These are phyloP conservation scores for Solanum commersonii DNA, from an alignment of 257 asterid species.

Conservation along the genomic window DNA sequence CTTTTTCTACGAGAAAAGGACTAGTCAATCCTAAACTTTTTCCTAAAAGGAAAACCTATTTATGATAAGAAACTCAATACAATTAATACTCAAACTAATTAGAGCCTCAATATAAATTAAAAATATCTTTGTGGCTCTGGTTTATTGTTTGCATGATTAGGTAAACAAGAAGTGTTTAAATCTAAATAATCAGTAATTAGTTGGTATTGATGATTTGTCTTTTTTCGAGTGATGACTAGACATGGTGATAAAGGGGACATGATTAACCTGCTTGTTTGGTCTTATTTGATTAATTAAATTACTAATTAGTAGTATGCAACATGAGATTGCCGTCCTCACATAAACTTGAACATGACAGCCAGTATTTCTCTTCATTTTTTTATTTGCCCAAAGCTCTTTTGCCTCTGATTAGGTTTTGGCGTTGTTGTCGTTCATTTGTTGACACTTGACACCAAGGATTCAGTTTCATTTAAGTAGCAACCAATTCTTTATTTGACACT, in stretches of 20 bases:
- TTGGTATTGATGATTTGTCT: background rate
- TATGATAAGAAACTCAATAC: too few relatives aligned
- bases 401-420: background rate
- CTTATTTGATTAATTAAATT: background rate
- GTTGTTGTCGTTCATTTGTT: background rate
- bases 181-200: background rate
- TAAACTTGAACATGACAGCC: background rate
- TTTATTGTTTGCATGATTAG: background rate
- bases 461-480: background rate
- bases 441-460: background rate
- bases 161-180: background rate
- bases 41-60: too few relatives aligned
- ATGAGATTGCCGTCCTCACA: background rate
- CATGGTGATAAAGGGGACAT: slow-evolving; percentile 1
- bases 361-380: background rate
- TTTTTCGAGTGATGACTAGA: background rate
- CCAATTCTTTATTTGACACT: background rate
- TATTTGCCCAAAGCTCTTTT: background rate
- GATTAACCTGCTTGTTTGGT: background rate
- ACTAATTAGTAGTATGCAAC: background rate
- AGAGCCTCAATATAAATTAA: background rate
- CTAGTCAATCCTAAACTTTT: too few relatives aligned
- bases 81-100: background rate
- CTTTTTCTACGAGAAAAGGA: too few relatives aligned
- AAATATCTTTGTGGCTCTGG: background rate